A percentile compares a stretch with the other conserved stretches of the same genome.
Evolutionary conservation across 176 grass and related monocot genomes (phyloP).

Genomic region (Aegilops sharonensis): DNA sequence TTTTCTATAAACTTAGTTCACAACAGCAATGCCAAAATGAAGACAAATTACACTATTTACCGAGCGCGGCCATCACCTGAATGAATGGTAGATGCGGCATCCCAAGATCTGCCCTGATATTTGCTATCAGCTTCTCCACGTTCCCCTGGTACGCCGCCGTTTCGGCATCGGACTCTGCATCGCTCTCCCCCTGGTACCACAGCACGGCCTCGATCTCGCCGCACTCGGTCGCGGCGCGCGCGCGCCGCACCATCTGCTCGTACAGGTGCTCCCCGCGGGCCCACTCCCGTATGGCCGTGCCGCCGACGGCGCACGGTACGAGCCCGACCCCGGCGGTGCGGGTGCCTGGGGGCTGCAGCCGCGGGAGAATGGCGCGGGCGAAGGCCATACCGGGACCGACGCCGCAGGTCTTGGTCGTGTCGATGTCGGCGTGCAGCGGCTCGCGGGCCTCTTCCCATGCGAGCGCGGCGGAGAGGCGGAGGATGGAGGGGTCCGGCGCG

Average conservation of each 20-base stretch:
- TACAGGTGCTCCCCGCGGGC: conserved; percentile 60
- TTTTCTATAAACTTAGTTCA: not conserved
- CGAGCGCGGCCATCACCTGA: conserved; percentile 46
- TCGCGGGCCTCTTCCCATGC: conserved; percentile 64
- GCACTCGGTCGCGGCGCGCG: conserved; percentile 40
- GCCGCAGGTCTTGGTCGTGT: conserved; percentile 63
- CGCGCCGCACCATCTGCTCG: conserved; percentile 64
- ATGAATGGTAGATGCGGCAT: conserved; percentile 73
- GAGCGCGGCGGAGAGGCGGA: conserved; percentile 54
- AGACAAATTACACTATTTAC: not conserved
- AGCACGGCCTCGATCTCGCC: conserved; percentile 75
- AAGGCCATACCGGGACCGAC: conserved; percentile 85
- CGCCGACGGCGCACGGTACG: conserved; percentile 80
- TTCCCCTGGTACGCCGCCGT: conserved; percentile 50
- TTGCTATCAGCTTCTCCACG: conserved; percentile 55
- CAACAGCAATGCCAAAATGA: not conserved
- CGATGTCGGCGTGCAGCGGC: conserved; percentile 82
- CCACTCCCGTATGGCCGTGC: conserved; percentile 82
- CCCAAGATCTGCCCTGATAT: conserved; percentile 68
- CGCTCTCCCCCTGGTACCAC: conserved; percentile 98
- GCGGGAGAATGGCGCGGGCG: conserved; percentile 48
- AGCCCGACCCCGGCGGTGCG: conserved; percentile 42
- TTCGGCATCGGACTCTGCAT: conserved; percentile 39
- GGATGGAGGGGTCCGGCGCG: conserved; percentile 43
- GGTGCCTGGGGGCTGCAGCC: not conserved